Percentiles rank a stretch among this genome's conserved stretches.
These are phyloP conservation scores for Pistacia atlantica DNA, from an alignment of 345 rosid species.

Conservation along the genomic window DNA sequence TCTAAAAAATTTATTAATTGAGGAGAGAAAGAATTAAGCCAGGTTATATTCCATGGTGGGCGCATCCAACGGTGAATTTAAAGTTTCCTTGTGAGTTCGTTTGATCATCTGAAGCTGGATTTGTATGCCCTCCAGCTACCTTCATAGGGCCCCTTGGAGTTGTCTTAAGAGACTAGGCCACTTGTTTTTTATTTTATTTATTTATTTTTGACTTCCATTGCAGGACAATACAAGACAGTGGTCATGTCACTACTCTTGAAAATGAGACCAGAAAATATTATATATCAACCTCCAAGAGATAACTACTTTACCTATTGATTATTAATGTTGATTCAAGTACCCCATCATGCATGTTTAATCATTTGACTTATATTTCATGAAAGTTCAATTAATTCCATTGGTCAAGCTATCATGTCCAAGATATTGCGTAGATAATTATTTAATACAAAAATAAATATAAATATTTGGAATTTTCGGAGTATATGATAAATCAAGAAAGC, in stretches of 20 bases:
- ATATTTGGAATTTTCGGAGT: not conserved
- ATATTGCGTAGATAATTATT: not conserved
- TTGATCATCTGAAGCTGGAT: conserved; percentile 8
- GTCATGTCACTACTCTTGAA: conserved; percentile 6
- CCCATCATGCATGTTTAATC: not conserved
- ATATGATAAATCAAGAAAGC: not conserved
- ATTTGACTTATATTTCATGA: not conserved
- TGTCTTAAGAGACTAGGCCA: not conserved
- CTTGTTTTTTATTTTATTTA: not conserved
- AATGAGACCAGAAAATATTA: not conserved
- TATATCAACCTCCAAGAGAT: not conserved
- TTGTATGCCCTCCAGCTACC: not conserved
- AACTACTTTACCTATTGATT: not conserved
- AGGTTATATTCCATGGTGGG: not conserved
- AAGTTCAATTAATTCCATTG: not conserved
- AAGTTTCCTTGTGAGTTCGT: not conserved
- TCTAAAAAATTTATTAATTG: not conserved
- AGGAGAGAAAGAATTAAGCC: not conserved
- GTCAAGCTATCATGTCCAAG: not conserved
- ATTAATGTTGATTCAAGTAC: not conserved
- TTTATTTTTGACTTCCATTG: not conserved
- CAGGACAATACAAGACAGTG: not conserved
- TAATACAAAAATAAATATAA: not conserved
- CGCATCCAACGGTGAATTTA: conserved; percentile 6
- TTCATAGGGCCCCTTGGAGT: conserved; percentile 10